phyloP scores from a whole-genome alignment of 2,329 filamentous ascomycete species.

The Ophiocordyceps camponoti-floridani region DNA sequence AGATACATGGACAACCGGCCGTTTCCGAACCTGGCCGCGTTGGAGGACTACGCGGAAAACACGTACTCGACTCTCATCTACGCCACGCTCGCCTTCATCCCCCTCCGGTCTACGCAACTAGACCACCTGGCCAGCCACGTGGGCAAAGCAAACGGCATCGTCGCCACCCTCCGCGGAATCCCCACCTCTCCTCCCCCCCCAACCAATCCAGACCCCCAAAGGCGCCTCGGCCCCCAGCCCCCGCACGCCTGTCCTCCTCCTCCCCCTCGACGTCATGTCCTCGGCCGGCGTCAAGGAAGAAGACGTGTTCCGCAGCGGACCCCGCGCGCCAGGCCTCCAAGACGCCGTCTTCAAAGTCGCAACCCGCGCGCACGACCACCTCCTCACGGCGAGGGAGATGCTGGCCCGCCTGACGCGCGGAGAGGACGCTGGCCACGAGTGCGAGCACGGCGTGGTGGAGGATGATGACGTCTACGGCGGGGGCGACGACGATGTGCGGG shows the following conservation, averaged over 20 bases:
- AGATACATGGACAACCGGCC: conserved; percentile 71
- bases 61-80: conserved; percentile 92
- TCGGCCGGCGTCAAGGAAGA: conserved; percentile 69
- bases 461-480: conserved; percentile 43
- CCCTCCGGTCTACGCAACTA: conserved; percentile 63
- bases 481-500: conserved; percentile 16
- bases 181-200: conserved; percentile 70
- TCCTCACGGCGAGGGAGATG: conserved; percentile 90
- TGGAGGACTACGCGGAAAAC: conserved; percentile 85
- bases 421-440: conserved; percentile 63
- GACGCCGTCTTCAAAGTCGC: conserved; percentile 88
- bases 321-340: conserved; percentile 59
- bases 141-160: conserved; percentile 82
- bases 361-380: conserved; percentile 84
- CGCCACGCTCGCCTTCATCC: conserved; percentile 61
- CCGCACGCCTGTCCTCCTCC: conserved; percentile 40
- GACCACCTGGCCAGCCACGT: conserved; percentile 93
- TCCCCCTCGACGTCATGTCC: conserved; percentile 83
- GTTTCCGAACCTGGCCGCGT: conserved; percentile 50
- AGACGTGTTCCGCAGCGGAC: conserved; percentile 68
- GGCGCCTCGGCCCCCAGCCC: conserved; percentile 19
- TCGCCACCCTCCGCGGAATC: conserved; percentile 69
- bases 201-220: conserved; percentile 24
- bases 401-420: conserved; percentile 60
- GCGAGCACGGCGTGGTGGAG: conserved; percentile 73